Percentiles rank a stretch among this genome's conserved stretches.
These are phyloP conservation scores for Cercophora sp. DNA, from an alignment of 495 filamentous ascomycete species.

Conservation along the genomic window DNA sequence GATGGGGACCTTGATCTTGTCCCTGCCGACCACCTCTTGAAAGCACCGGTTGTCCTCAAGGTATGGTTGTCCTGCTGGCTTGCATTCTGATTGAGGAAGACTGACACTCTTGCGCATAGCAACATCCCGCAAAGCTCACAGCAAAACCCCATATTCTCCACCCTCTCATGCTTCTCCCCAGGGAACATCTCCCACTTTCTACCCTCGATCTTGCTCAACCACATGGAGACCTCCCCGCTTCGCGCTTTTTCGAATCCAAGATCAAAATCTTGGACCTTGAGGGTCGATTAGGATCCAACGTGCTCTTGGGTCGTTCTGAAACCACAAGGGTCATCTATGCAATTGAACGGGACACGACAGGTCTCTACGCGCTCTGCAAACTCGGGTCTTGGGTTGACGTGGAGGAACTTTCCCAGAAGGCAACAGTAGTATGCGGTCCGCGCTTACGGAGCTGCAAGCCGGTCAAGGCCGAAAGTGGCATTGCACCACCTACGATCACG, in stretches of 20 bases:
- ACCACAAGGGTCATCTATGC: slow-evolving; percentile 59
- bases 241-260: slow-evolving; percentile 55
- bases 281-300: slow-evolving; percentile 46
- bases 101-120: slow-evolving; percentile 37
- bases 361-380: slow-evolving; percentile 68
- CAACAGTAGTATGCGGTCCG: slow-evolving; percentile 37
- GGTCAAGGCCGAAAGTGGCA: slow-evolving; percentile 5
- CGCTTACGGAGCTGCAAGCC: slow-evolving; percentile 16
- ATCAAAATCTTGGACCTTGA: slow-evolving; percentile 61
- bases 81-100: not conserved
- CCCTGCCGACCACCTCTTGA: slow-evolving; percentile 46
- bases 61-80: slow-evolving; percentile 22
- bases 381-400: slow-evolving; percentile 62
- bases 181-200: slow-evolving; percentile 55
- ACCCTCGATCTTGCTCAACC: slow-evolving; percentile 55
- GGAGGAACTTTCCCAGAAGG: slow-evolving; percentile 39
- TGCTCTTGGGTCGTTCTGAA: slow-evolving; percentile 65
- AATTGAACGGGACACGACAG: slow-evolving; percentile 63
- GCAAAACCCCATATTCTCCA: slow-evolving; percentile 57
- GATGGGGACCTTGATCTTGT: slow-evolving; percentile 5
- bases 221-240: slow-evolving; percentile 46
- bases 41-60: slow-evolving; percentile 45
- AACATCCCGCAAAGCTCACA: slow-evolving; percentile 53
- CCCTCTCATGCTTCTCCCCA: slow-evolving; percentile 58
- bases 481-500: slow-evolving; percentile 26